phyloP scores from a whole-genome alignment of 2,329 filamentous ascomycete species.

The Phoma sp. region DNA sequence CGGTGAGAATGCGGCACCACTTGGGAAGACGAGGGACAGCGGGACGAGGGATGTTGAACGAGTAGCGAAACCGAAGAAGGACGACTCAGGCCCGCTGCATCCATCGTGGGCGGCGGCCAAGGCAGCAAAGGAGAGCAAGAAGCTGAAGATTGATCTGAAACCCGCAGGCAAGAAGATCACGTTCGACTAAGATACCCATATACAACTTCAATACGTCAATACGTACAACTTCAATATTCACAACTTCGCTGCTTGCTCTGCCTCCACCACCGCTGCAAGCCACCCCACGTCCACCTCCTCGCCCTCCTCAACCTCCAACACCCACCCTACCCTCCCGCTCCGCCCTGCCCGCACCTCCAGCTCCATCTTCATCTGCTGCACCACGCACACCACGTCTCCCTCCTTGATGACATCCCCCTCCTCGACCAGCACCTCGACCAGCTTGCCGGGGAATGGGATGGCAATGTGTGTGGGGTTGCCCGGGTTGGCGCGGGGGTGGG shows the following conservation, averaged over 20 bases:
- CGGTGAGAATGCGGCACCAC: conserved; percentile 42
- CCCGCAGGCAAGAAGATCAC: conserved; percentile 65
- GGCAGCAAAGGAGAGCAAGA: conserved; percentile 64
- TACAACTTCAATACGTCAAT: conserved; percentile 2
- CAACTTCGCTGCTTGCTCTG: not conserved
- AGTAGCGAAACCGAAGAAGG: conserved; percentile 52
- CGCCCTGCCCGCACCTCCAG: conserved; percentile 64
- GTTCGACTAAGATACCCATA: conserved; percentile 59
- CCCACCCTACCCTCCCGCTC: conserved; percentile 59
- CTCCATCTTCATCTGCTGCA: conserved; percentile 75
- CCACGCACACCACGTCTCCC: conserved; percentile 64
- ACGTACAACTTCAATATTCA: no score
- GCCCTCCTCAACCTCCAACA: conserved; percentile 61
- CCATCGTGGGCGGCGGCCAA: conserved; percentile 71
- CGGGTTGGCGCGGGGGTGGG: conserved; percentile 59
- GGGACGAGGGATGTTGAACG: not conserved
- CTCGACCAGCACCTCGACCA: conserved; percentile 66
- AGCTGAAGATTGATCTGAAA: conserved; percentile 46
- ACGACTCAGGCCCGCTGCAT: conserved; percentile 64
- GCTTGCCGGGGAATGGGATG: conserved; percentile 65
- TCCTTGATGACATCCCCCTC: conserved; percentile 61
- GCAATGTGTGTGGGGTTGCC: conserved; percentile 61
- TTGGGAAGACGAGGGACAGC: conserved; percentile 38
- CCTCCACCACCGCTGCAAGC: conserved; percentile 59
- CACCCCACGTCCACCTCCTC: conserved; percentile 65